Evolutionary conservation across 1,139 yeast species (phyloP), one percentile per base, ranked within the genome.

Genomic region (Lodderomyces beijingensis): DNA sequence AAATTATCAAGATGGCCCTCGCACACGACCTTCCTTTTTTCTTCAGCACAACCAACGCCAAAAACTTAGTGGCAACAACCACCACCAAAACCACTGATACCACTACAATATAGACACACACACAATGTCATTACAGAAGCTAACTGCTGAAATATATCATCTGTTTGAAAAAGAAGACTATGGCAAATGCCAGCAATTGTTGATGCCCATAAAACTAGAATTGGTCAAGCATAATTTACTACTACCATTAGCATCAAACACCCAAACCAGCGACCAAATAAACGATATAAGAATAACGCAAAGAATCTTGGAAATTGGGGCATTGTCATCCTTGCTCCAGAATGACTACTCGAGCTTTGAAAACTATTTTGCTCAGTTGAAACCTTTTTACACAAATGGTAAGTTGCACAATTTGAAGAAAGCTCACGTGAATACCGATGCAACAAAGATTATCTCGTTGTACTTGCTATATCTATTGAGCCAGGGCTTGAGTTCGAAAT

Each of bases 241-340:
- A 41, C 77, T 88, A 27, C 96, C 96, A n/a, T 58, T 73, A 31
- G 43, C 62, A 3, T 37, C 57, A 30, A 60, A 58, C 36, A 55
- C 69, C 18, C 50, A 55, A 37, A 58, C 58, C 43, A 57, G 47
- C 47, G 74, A 62, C 52, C 65, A 56, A 54, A 54, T 78, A 32
- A 75, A 75, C 40, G 97, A 89, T 59, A 69, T 87, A 42, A 69
- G 74, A 42, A 84, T 88, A 30, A 79, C 95, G 8, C 79, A 93
- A 49, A 75, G 83, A 33, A 82, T 89, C 33, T 65, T 91, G 34
- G 97, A 89, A 56, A 78, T 88, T 41, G 96, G 95, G 10, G 93
- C 94, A 0, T 65, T 89, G 40, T 72, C 85, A 11, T 73, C 88
- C 31, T 76, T 91, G 42, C 78, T 81, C 45, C 58, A 74, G 30